These are phyloP conservation scores for Arbutus unedo DNA, from an alignment of 148 eudicot species.

Conservation along the genomic window DNA sequence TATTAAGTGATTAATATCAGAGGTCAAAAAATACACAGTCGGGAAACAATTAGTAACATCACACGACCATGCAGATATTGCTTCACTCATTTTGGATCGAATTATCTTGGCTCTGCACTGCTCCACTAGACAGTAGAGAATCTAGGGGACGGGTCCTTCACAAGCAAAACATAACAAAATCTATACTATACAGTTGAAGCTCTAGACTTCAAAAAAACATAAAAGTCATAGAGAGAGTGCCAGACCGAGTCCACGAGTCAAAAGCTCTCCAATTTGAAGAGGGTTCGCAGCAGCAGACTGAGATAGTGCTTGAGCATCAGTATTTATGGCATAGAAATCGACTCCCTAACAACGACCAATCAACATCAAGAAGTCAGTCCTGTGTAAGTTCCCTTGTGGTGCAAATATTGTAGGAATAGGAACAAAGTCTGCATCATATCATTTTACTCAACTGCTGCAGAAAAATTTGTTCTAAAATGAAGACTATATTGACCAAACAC, in stretches of 20 bases:
- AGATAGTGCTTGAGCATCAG: constrained; percentile 91
- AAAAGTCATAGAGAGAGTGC: constrained; percentile 17
- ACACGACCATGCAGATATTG: background rate
- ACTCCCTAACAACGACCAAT: constrained; percentile 64
- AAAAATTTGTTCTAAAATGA: background rate
- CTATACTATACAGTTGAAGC: background rate
- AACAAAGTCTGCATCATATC: background rate
- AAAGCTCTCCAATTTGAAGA: constrained; percentile 92
- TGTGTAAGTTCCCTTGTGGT: background rate
- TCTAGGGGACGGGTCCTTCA: background rate
- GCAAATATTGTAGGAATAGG: background rate
- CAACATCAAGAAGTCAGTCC: constrained; percentile 16
- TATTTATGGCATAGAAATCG: constrained; percentile 94
- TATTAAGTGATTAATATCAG: constrained; percentile 24
- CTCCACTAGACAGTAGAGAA: background rate
- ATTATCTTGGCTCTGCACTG: background rate
- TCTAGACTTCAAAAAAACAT: background rate
- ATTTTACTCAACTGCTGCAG: background rate
- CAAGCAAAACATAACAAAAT: background rate
- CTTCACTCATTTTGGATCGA: background rate
- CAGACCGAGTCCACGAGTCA: constrained; percentile 98
- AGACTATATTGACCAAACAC: background rate
- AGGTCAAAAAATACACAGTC: background rate
- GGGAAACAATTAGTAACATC: background rate
- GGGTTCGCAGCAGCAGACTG: constrained; percentile 90